Conservation (phyloP, 106 monocot species). For the Phalaenopsis equestris region DNA sequence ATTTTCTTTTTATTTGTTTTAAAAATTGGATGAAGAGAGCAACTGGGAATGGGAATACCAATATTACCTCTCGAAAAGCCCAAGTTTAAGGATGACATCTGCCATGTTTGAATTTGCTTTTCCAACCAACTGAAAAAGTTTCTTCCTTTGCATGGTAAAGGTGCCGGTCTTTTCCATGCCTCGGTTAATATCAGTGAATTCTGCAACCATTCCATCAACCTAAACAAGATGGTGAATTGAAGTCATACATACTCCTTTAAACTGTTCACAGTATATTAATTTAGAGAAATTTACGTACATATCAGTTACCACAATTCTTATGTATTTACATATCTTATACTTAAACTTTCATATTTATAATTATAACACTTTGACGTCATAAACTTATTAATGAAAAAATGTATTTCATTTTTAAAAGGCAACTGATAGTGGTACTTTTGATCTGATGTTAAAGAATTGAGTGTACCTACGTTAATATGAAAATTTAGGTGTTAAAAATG, state of each 20-base stretch:
- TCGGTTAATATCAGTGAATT: conserved; percentile 74
- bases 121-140: conserved; percentile 70
- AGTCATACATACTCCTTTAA: not conserved
- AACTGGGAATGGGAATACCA: not conserved
- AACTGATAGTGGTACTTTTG: no score
- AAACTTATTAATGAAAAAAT: no score
- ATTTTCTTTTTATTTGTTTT: no score
- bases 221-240: conserved; percentile 17
- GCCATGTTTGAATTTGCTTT: conserved; percentile 71
- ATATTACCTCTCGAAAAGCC: conserved; percentile 65
- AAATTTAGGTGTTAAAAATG: no score
- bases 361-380: no score
- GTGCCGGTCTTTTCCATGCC: conserved; percentile 75
- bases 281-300: no score
- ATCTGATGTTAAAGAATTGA: no score
- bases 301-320: no score
- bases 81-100: conserved; percentile 71
- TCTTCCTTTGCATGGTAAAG: conserved; percentile 69
- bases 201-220: conserved; percentile 83
- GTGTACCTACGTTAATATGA: no score
- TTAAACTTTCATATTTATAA: no score
- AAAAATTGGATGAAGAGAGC: not conserved
- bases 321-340: no score
- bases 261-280: not conserved
- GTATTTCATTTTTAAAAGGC: no score